Conservation (phyloP, 495 filamentous ascomycete species). For the Neurospora cerealis region DNA sequence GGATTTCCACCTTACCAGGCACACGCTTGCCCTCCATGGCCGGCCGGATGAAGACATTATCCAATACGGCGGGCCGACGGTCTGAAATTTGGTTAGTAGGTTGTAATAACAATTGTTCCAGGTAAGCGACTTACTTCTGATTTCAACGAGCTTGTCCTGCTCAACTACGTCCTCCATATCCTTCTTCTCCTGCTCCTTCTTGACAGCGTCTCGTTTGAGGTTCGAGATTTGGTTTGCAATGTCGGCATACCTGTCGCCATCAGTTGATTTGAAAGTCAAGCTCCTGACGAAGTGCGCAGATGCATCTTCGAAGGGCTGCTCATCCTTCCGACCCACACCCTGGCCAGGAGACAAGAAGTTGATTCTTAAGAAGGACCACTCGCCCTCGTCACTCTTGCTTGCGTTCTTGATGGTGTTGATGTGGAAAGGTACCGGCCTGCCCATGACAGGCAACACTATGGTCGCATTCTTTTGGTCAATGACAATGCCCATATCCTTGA, state of each 20-base stretch:
- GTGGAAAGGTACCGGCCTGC: slow-evolving; percentile 94
- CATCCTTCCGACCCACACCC: slow-evolving; percentile 95
- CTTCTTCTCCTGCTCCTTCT: slow-evolving; percentile 96
- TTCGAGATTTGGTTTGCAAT: slow-evolving; percentile 86
- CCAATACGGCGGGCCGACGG: slow-evolving; percentile 75
- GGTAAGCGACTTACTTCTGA: slow-evolving; percentile 53
- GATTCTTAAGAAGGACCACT: slow-evolving; percentile 87
- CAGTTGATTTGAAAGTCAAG: slow-evolving; percentile 84
- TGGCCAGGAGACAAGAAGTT: slow-evolving; percentile 97
- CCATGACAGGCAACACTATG: slow-evolving; percentile 92
- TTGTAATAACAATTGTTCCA: background rate
- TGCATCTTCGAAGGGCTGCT: slow-evolving; percentile 95
- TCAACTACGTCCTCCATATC: slow-evolving; percentile 99
- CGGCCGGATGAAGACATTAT: slow-evolving; percentile 88
- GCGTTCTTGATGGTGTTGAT: slow-evolving; percentile 99
- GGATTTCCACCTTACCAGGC: slow-evolving; percentile 89
- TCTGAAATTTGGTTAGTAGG: slow-evolving; percentile 42
- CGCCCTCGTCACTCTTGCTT: slow-evolving; percentile 88
- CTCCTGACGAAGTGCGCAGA: slow-evolving; percentile 92
- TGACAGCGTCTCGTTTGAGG: slow-evolving; percentile 80
- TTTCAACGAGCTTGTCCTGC: slow-evolving; percentile 91
- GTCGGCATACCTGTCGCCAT: slow-evolving; percentile 75
- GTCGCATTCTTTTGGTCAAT: slow-evolving; percentile 86
- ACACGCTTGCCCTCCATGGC: slow-evolving; percentile 93
- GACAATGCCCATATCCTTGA: slow-evolving; percentile 76